Conservation (phyloP, 305 asterid genomes). For the Caryopteris hybrid region DNA sequence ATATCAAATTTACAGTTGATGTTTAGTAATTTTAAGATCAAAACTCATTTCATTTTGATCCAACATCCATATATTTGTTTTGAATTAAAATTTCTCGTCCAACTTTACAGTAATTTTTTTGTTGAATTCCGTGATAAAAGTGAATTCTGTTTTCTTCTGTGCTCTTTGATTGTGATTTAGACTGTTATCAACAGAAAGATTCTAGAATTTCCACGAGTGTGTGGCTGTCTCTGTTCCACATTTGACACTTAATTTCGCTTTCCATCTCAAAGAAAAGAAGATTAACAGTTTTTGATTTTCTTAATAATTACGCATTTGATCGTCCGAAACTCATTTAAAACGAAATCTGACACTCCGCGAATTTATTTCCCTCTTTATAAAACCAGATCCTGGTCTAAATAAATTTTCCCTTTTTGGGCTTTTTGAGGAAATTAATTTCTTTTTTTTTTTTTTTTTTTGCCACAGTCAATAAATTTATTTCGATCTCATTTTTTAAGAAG, state of each 20-base stretch:
- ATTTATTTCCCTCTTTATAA: neutral
- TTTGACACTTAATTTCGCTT: conserved; percentile 9
- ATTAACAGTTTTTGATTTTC: neutral
- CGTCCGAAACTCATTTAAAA: neutral
- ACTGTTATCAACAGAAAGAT: conserved; percentile 10
- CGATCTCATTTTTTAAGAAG: neutral
- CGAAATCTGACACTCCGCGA: neutral
- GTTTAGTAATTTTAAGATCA: neutral
- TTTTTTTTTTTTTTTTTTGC: too few species aligned
- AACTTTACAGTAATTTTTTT: neutral
- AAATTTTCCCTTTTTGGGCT: neutral
- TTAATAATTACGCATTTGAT: neutral
- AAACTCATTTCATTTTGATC: neutral
- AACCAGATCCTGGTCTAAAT: conserved; percentile 12
- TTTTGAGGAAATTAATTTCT: neutral
- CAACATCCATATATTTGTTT: neutral
- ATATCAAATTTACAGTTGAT: neutral
- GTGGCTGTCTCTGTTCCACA: conserved; percentile 24
- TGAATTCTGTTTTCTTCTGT: conserved; percentile 3
- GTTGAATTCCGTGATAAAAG: conserved; percentile 14
- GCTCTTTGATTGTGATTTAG: conserved; percentile 12
- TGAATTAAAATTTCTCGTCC: neutral
- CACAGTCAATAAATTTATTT: neutral
- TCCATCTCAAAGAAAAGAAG: neutral
- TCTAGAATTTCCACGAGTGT: conserved; percentile 19